Conservation (phyloP, 1,284 basidiomycete genomes). For the Cronartium quercuum region DNA sequence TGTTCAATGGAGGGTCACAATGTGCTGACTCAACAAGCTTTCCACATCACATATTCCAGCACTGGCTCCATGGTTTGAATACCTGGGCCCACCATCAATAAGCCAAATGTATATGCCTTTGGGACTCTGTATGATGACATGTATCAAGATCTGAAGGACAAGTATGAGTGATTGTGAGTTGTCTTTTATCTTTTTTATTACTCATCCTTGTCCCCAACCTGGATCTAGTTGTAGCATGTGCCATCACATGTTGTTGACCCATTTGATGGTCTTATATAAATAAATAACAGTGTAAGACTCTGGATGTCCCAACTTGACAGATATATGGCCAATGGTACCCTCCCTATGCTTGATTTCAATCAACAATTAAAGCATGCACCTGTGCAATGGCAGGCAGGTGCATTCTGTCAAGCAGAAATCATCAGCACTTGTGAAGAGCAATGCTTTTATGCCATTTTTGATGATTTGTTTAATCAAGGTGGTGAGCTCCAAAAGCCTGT, state of each 20-base stretch:
- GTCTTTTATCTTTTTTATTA: slow-evolving; percentile 1
- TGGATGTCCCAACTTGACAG: slow-evolving; percentile 51
- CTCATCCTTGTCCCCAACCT: background rate
- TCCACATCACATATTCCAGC: slow-evolving; percentile 85
- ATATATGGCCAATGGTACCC: slow-evolving; percentile 90
- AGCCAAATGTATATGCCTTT: slow-evolving; percentile 94
- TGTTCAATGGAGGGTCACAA: slow-evolving; percentile 98
- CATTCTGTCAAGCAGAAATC: slow-evolving; percentile 70
- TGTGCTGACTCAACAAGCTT: slow-evolving; percentile 82
- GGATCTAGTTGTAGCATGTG: background rate
- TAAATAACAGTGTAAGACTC: background rate
- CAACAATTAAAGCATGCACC: slow-evolving; percentile 84
- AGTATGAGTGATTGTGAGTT: slow-evolving; percentile 76
- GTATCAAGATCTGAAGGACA: slow-evolving; percentile 79
- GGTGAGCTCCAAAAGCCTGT: slow-evolving; percentile 90
- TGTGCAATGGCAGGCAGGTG: slow-evolving; percentile 92
- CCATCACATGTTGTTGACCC: no score
- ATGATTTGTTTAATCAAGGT: slow-evolving; percentile 80
- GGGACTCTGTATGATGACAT: slow-evolving; percentile 98
- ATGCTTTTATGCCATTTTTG: slow-evolving; percentile 97
- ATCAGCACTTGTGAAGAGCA: slow-evolving; percentile 99
- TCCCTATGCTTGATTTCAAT: slow-evolving; percentile 97
- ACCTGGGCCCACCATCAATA: slow-evolving; percentile 92
- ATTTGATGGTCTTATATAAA: background rate
- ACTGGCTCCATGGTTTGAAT: slow-evolving; percentile 95